Conservation (phyloP, 2,329 filamentous ascomycete genomes). For the Trichoderma lentiforme region DNA sequence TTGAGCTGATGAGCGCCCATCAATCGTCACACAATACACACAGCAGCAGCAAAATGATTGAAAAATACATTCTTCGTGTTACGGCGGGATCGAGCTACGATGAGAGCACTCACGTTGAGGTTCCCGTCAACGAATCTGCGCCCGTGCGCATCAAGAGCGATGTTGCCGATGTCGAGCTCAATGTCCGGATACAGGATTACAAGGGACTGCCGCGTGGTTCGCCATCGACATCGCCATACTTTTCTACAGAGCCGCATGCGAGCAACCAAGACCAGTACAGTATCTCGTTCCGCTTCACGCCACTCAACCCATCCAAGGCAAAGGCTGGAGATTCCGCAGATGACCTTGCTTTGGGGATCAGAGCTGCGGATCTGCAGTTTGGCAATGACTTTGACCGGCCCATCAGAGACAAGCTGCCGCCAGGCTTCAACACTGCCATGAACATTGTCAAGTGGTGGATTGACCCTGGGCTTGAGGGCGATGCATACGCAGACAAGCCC, state of each 20-base stretch:
- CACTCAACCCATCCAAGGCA: constrained; percentile 45
- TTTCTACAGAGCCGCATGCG: constrained; percentile 64
- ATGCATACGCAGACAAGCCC: constrained; percentile 81
- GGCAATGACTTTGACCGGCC: constrained; percentile 95
- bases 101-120: constrained; percentile 63
- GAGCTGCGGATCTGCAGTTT: constrained; percentile 74
- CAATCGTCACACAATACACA: not conserved
- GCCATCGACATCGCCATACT: constrained; percentile 72
- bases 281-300: constrained; percentile 74
- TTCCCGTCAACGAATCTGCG: constrained; percentile 70
- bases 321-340: constrained; percentile 14
- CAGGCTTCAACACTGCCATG: constrained; percentile 81
- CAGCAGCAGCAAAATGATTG: constrained; percentile 46
- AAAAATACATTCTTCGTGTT: constrained; percentile 76
- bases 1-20: not conserved
- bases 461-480: constrained; percentile 85
- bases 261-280: constrained; percentile 75
- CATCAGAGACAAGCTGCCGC: constrained; percentile 80
- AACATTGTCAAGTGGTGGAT: constrained; percentile 86
- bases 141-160: constrained; percentile 61
- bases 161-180: constrained; percentile 64
- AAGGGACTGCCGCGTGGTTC: constrained; percentile 68
- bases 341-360: constrained; percentile 47
- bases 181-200: constrained; percentile 68
- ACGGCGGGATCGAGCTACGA: constrained; percentile 80